Base-by-base conservation (phyloP, 495 filamentous ascomycete species). In the Hyaloscypha hepaticicola region DNA sequence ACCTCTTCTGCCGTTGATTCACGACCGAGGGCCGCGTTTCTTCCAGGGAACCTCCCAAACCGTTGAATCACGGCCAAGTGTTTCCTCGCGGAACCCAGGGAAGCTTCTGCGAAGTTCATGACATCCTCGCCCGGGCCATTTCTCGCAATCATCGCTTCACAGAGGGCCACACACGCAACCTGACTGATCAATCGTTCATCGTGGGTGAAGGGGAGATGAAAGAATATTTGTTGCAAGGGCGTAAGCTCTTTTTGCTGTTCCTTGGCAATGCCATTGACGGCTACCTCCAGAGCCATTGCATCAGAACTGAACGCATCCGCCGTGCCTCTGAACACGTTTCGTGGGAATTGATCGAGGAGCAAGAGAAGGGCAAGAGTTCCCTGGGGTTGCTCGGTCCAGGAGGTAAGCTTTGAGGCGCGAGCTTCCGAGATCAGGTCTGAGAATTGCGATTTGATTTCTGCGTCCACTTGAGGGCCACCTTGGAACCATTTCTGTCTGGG, bases 171-270 rank as follows among this genome's bases (percentile, higher is more conserved):
- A 1, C 63, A 70, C 4, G 70, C 63, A 28, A 75, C 61, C 60
- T 78, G 77, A 48, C 71, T 70, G 14, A 71, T 61, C 29, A 78
- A 41, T 16, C 66, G 51, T 60, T 78, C 77, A 22, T 68, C 68
- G 45, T 77, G 77, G 64, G 72, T 74, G 22, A 79, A 70, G 0
- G 75, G 74, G 9, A 74, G 61, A 60, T 78, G 78, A 55, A 79
- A 70, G 52, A 75, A 77, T 9, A 69, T 58, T 60, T 68, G 68
- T 45, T 75, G 71, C 12, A 70, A 63, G 7, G 22, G 26, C 0
- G 69, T 53, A 8, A 78, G 58, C 11, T 68, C 24, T n/a, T 65
- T 65, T 65, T 78, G 74, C 58, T 71, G 75, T 0, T 66, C 71
- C 25, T 71, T 66, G 0, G 72, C 72, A 4, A 78, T 69, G 0